A percentile compares a stretch with the other conserved stretches of the same genome.
Evolutionary conservation across 1,139 yeast species (phyloP).

Genomic region (Protomyces macrosporus): DNA sequence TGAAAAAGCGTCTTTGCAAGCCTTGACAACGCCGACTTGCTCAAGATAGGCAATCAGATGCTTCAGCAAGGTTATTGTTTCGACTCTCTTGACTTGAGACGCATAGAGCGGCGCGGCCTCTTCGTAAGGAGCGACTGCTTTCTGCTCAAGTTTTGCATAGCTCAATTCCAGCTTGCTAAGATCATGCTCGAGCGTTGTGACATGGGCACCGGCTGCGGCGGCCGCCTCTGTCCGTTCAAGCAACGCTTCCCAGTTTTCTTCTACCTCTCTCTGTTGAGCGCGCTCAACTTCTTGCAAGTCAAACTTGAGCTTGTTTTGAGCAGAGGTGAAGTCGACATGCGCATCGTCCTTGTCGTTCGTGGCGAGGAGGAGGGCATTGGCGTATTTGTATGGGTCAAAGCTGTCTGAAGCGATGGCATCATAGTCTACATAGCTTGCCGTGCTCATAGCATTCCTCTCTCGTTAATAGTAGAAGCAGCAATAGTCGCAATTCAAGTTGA

Average conservation of each 20-base stretch:
- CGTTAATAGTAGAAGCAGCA: too few species aligned
- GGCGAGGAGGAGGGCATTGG: conserved; percentile 9
- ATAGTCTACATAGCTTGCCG: conserved; percentile 21
- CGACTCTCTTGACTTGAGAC: conserved; percentile 1
- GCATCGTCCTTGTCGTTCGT: conserved; percentile 22
- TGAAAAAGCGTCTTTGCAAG: not conserved
- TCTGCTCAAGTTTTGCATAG: conserved; percentile 9
- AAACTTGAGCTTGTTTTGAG: conserved; percentile 19
- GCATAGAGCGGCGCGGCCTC: conserved; percentile 20
- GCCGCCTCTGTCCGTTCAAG: conserved; percentile 20
- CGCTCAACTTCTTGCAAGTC: conserved; percentile 21
- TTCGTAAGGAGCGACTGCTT: conserved; percentile 11
- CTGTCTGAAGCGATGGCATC: conserved; percentile 2
- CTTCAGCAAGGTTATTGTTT: conserved; percentile 9
- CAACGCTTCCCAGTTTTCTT: conserved; percentile 8
- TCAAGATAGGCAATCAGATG: conserved; percentile 1
- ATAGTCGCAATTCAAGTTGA: not conserved
- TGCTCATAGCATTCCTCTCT: not conserved
- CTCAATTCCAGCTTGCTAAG: not conserved
- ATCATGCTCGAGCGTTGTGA: conserved; percentile 4
- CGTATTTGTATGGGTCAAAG: conserved; percentile 16
- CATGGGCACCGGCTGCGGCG: conserved; percentile 6
- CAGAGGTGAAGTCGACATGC: conserved; percentile 18
- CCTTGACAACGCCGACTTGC: not conserved
- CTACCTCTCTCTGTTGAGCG: conserved; percentile 2